Percentiles rank a stretch among this genome's conserved stretches.
These are phyloP conservation scores for Hibiscus mutabilis DNA, from an alignment of 345 rosid species.

Conservation along the genomic window DNA sequence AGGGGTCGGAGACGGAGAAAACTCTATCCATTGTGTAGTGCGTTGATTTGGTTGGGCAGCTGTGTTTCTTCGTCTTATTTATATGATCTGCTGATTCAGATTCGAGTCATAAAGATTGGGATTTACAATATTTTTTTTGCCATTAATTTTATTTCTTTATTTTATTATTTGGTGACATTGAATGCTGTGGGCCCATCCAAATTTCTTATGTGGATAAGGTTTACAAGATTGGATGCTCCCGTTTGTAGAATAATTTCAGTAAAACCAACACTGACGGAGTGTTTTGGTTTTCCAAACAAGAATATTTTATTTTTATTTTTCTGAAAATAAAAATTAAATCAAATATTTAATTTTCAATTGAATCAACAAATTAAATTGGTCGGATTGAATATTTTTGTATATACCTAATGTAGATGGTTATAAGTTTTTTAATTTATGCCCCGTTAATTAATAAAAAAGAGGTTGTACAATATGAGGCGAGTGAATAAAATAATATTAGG, in stretches of 20 bases:
- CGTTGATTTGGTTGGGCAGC: background rate
- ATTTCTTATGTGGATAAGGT: background rate
- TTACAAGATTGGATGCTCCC: background rate
- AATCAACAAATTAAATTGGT: too few species aligned
- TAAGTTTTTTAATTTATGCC: too few species aligned
- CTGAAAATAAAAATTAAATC: too few species aligned
- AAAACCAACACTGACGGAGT: background rate
- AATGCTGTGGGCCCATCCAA: background rate
- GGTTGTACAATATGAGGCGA: too few species aligned
- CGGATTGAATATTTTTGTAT: too few species aligned
- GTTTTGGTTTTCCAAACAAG: background rate
- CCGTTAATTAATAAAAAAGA: too few species aligned
- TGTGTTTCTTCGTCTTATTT: background rate
- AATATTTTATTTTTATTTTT: too few species aligned
- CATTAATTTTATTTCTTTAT: background rate
- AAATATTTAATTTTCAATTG: too few species aligned
- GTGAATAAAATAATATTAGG: too few species aligned
- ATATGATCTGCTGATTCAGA: slow-evolving; percentile 7
- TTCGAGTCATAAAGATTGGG: background rate
- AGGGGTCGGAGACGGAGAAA: slow-evolving; percentile 48
- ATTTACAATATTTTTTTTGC: background rate
- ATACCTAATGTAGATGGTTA: too few species aligned
- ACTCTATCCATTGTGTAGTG: slow-evolving; percentile 41
- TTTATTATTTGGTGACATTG: background rate
- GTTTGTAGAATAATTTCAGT: background rate